A percentile compares a stretch with the other conserved stretches of the same genome.
Evolutionary conservation across 2,329 filamentous ascomycete species (phyloP).

Genomic region (Paracoccidioides brasiliensis): DNA sequence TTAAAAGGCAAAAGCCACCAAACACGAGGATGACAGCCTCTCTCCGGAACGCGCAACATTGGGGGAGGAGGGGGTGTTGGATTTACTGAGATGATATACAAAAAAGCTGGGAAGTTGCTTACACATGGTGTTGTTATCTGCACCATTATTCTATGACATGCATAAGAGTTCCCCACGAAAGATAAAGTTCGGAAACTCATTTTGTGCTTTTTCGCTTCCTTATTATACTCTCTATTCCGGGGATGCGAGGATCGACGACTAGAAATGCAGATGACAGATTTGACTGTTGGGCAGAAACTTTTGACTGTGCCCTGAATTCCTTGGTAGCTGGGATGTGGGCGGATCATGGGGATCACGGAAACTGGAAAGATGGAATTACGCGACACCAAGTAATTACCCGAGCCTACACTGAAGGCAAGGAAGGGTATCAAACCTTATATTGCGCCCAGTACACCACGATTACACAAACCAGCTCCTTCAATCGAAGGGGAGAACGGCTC

Average conservation of each 20-base stretch:
- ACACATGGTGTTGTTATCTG: too few relatives aligned
- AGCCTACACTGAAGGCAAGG: background rate
- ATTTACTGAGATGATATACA: background rate
- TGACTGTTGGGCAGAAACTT: background rate
- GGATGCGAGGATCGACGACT: too few relatives aligned
- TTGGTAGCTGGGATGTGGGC: background rate
- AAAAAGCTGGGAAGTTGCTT: too few relatives aligned
- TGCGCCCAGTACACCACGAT: background rate
- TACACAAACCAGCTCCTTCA: too few relatives aligned
- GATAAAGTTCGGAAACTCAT: too few relatives aligned
- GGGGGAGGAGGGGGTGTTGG: background rate
- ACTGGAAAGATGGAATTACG: background rate
- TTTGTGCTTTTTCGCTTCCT: too few relatives aligned
- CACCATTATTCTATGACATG: too few relatives aligned
- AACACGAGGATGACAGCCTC: background rate
- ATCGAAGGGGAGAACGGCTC: too few relatives aligned
- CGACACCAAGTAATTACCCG: background rate
- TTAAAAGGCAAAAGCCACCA: background rate
- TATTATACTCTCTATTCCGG: too few relatives aligned
- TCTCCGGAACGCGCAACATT: background rate
- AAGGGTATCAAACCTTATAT: background rate
- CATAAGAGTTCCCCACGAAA: too few relatives aligned
- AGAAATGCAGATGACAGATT: background rate
- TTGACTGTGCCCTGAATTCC: background rate
- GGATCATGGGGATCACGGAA: background rate